These are phyloP conservation scores for Bauhinia variegata DNA, from an alignment of 306 rosid species.

Conservation along the genomic window DNA sequence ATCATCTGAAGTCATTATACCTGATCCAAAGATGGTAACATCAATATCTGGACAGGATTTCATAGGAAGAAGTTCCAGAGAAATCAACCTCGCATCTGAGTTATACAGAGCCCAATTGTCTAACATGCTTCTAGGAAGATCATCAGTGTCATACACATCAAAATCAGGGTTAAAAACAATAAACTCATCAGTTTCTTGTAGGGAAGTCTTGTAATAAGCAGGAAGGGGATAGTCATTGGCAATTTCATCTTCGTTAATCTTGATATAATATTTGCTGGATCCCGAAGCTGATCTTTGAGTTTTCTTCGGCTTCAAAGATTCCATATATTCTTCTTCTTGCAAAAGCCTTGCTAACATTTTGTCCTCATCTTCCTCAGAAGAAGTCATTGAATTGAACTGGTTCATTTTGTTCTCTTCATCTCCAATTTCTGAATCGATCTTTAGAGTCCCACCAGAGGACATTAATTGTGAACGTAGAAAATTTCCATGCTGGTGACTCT, in stretches of 20 bases:
- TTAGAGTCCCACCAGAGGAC: conserved; percentile 52
- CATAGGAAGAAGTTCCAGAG: conserved; percentile 98
- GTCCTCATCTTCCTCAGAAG: conserved; percentile 70
- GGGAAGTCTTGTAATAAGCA: conserved; percentile 75
- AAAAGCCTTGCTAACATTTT: conserved; percentile 71
- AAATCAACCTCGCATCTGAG: conserved; percentile 81
- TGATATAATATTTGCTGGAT: conserved; percentile 70
- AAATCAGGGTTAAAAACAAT: conserved; percentile 61
- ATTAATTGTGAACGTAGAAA: conserved; percentile 38
- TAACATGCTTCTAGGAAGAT: conserved; percentile 86
- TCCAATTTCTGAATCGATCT: conserved; percentile 48
- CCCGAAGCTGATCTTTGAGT: conserved; percentile 45
- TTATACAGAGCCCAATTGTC: conserved; percentile 89
- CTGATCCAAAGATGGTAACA: conserved; percentile 90
- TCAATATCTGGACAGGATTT: conserved; percentile 90
- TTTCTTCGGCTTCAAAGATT: conserved; percentile 68
- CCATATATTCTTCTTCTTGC: conserved; percentile 90
- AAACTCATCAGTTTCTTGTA: conserved; percentile 76
- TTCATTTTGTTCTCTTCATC: conserved; percentile 39
- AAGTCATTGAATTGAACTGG: conserved; percentile 38
- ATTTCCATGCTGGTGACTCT: conserved; percentile 52
- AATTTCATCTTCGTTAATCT: conserved; percentile 92
- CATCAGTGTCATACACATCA: conserved; percentile 57
- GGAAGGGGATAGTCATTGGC: conserved; percentile 95
- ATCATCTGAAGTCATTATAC: conserved; percentile 83